phyloP scores from a whole-genome alignment of 179 eudicot genomes.

The Pouteria campechiana region DNA sequence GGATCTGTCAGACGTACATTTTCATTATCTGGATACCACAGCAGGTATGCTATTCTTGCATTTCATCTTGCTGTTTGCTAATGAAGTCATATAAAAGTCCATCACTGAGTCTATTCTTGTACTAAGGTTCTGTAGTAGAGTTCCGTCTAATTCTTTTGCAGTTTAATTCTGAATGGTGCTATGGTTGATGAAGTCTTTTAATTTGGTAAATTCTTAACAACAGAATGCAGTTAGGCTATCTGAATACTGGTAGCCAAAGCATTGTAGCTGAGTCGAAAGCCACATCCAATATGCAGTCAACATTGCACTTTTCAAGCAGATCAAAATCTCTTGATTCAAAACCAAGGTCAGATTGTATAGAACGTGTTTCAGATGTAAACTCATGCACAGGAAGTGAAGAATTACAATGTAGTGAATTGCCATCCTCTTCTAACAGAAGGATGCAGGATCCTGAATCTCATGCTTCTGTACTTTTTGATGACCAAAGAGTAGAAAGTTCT shows the following conservation, averaged over 20 bases:
- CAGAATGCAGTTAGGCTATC: conserved; percentile 50
- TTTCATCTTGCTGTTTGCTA: no score
- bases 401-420: conserved; percentile 20
- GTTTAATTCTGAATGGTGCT: no score
- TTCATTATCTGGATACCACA: conserved; percentile 20
- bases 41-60: no score
- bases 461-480: conserved; percentile 28
- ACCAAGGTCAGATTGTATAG: conserved; percentile 39
- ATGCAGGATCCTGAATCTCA: conserved; percentile 15
- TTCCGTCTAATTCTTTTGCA: no score
- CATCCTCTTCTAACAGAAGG: conserved; percentile 18
- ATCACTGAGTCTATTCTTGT: no score
- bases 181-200: no score
- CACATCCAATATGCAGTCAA: conserved; percentile 29
- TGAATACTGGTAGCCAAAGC: conserved; percentile 23
- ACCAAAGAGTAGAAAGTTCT: conserved; percentile 17
- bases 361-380: conserved; percentile 45
- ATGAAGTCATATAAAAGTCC: no score
- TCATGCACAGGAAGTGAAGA: conserved; percentile 26
- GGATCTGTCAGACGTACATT: conserved; percentile 25
- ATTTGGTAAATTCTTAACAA: no score
- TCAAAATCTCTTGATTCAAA: conserved; percentile 44
- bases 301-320: conserved; percentile 37
- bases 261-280: conserved; percentile 44
- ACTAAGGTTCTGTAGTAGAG: no score